A percentile compares a stretch with the other conserved stretches of the same genome.
These are phyloP conservation scores for Escovopsis weberi DNA, from an alignment of 2,329 filamentous ascomycete species.

Conservation along the genomic window DNA sequence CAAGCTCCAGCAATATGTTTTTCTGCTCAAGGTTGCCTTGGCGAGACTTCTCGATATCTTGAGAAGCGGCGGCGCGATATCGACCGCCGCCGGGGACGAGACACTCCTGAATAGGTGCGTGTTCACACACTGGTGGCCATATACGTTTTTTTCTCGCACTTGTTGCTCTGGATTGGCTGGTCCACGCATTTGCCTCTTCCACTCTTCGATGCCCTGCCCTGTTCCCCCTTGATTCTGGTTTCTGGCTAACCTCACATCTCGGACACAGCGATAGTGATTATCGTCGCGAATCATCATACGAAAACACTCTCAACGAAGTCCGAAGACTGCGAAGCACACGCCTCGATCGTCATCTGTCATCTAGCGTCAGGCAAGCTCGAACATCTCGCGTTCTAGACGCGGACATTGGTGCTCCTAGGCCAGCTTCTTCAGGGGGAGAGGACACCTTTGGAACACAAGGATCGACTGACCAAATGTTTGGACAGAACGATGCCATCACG, in stretches of 20 bases:
- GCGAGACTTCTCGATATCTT: constrained; percentile 80
- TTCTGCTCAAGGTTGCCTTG: constrained; percentile 79
- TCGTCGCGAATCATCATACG: constrained; percentile 63
- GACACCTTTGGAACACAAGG: constrained; percentile 28
- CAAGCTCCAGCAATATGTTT: constrained; percentile 87
- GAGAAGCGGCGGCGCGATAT: constrained; percentile 65
- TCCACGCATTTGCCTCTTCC: no score
- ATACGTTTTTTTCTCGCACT: no score
- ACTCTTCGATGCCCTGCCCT: no score
- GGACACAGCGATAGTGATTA: constrained; percentile 37
- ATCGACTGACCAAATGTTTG: constrained; percentile 70
- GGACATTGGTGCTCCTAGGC: constrained; percentile 47
- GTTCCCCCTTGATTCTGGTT: no score
- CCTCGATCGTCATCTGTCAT: constrained; percentile 86
- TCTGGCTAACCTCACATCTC: no score
- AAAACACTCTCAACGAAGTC: constrained; percentile 93
- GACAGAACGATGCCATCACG: constrained; percentile 79
- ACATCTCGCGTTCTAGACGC: constrained; percentile 80
- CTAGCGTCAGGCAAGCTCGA: constrained; percentile 78
- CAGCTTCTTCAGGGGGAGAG: constrained; percentile 56
- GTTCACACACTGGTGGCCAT: constrained; percentile 55
- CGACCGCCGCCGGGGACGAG: constrained; percentile 55
- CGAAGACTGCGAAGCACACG: constrained; percentile 81
- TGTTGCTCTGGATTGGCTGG: no score
- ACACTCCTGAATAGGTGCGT: constrained; percentile 27